These are phyloP conservation scores for Blastobotrys aristatus DNA, from an alignment of 1,139 yeast genomes.

Conservation along the genomic window DNA sequence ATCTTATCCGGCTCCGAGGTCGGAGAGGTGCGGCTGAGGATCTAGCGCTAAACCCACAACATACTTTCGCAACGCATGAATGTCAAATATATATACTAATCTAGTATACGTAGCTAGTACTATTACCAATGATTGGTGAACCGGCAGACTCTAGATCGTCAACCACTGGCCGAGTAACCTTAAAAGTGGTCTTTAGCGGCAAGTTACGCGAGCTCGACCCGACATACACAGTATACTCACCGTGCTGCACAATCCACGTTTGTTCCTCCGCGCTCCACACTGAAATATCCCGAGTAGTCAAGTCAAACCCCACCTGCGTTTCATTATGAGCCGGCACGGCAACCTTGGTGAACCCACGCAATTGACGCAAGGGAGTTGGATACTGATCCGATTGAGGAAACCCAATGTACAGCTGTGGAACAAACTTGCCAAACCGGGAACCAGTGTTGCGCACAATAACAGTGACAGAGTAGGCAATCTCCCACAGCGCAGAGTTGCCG, in stretches of 20 bases:
- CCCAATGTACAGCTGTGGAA: constrained; percentile 55
- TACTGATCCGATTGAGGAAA: constrained; percentile 42
- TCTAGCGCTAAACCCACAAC: too few relatives aligned
- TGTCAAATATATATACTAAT: too few relatives aligned
- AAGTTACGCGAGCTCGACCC: constrained; percentile 51
- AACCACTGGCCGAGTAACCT: not conserved
- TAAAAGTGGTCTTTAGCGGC: constrained; percentile 34
- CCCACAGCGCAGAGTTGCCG: constrained; percentile 44
- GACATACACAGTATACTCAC: constrained; percentile 50
- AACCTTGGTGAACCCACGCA: constrained; percentile 59
- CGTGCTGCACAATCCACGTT: constrained; percentile 58
- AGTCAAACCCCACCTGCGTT: constrained; percentile 41
- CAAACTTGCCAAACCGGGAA: constrained; percentile 47
- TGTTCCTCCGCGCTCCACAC: constrained; percentile 57
- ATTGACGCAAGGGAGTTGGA: constrained; percentile 46
- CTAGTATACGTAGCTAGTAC: too few relatives aligned
- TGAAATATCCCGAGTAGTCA: constrained; percentile 52
- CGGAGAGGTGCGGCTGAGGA: too few relatives aligned
- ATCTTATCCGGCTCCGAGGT: too few relatives aligned
- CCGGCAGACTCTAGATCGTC: too few relatives aligned
- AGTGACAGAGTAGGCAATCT: constrained; percentile 43
- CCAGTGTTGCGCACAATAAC: constrained; percentile 52
- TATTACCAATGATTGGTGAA: too few relatives aligned
- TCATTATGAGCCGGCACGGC: constrained; percentile 44
- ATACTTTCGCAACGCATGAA: too few relatives aligned